Conservation (phyloP, 768 basidiomycete genomes). For the Hirschioporus abietinus region DNA sequence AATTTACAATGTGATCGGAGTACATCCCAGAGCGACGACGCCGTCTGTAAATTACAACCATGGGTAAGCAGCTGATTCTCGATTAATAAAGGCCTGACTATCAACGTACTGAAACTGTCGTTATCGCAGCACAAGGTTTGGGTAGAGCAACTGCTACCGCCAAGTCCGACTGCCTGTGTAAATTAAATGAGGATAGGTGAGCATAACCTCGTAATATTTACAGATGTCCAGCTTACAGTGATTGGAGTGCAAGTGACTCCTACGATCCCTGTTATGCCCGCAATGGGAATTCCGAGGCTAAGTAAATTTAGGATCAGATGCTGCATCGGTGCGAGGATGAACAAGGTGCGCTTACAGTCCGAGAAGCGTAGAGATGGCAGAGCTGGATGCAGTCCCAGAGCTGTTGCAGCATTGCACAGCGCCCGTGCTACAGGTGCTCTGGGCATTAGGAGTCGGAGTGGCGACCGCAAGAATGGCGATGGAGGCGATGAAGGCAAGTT, state of each 20-base stretch:
- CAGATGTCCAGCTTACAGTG: neutral
- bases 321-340: neutral
- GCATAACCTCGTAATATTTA: neutral
- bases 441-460: constrained; percentile 6
- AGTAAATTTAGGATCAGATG: neutral
- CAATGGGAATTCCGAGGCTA: neutral
- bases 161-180: neutral
- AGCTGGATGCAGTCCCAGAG: constrained; percentile 4
- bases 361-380: neutral
- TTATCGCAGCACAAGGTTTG: neutral
- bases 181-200: neutral
- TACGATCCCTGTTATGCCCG: neutral
- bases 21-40: neutral
- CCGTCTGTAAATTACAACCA: neutral
- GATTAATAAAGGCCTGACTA: neutral
- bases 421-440: constrained; percentile 16
- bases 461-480: constrained; percentile 19
- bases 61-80: neutral
- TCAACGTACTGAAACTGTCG: neutral
- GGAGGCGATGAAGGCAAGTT: constrained; percentile 7
- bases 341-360: neutral
- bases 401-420: constrained; percentile 21
- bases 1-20: neutral
- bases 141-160: neutral
- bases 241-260: neutral